phyloP scores from a whole-genome alignment of 345 rosid genomes.

The Aquilaria malaccensis region DNA sequence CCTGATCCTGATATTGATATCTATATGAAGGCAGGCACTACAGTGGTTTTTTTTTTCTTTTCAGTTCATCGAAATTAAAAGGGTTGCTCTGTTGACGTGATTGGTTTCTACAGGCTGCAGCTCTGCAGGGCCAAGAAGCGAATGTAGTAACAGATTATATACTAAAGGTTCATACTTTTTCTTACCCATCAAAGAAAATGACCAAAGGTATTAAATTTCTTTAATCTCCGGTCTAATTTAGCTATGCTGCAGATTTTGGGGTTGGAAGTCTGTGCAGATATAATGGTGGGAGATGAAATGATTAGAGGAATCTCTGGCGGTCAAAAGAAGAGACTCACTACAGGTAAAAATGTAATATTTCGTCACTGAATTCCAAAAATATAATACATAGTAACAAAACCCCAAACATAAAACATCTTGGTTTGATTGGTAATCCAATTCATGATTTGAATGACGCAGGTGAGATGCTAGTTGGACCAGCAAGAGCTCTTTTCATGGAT shows the following conservation, averaged over 20 bases:
- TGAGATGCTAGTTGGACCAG: slow-evolving; percentile 82
- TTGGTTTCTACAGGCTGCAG: slow-evolving; percentile 43
- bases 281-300: slow-evolving; percentile 55
- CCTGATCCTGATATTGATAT: slow-evolving; percentile 89
- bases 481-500: slow-evolving; percentile 77
- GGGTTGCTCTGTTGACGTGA: background rate
- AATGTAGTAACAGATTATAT: slow-evolving; percentile 74
- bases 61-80: background rate
- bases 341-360: slow-evolving; percentile 18
- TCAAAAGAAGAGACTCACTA: slow-evolving; percentile 50
- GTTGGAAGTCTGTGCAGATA: slow-evolving; percentile 55
- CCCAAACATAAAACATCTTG: background rate
- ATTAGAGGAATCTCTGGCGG: slow-evolving; percentile 57
- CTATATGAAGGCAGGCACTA: slow-evolving; percentile 59
- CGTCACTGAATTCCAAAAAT: background rate
- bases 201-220: background rate
- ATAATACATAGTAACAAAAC: background rate
- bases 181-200: background rate
- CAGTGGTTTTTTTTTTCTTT: background rate
- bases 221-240: background rate
- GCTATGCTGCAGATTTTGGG: slow-evolving; percentile 38
- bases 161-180: slow-evolving; percentile 42
- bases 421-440: background rate
- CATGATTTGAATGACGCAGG: slow-evolving; percentile 23
- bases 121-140: slow-evolving; percentile 55